Percentiles rank a stretch among this genome's conserved stretches.
These are phyloP conservation scores for Centaurea solstitialis DNA, from an alignment of 129 eudicot species.

Conservation along the genomic window DNA sequence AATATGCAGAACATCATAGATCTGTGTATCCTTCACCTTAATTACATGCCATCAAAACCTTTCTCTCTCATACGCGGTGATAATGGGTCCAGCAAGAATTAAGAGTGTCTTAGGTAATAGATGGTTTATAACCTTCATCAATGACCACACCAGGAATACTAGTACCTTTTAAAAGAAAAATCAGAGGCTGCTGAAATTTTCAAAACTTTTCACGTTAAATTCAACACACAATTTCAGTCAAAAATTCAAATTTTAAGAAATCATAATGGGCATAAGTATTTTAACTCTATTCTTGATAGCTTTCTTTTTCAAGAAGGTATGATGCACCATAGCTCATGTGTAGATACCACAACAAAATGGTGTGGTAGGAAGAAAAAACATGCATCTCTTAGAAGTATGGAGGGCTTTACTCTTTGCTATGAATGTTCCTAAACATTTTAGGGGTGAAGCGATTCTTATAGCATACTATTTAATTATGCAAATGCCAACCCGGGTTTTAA, in stretches of 20 bases:
- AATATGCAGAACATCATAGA: not conserved
- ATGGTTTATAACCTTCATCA: not conserved
- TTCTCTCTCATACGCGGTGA: not conserved
- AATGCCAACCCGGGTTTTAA: not conserved
- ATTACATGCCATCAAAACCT: not conserved
- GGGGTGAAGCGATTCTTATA: not conserved
- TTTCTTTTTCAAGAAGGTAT: not conserved
- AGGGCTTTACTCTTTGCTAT: not conserved
- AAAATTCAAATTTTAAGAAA: not conserved
- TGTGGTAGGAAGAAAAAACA: not conserved
- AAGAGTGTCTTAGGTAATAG: not conserved
- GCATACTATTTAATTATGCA: not conserved
- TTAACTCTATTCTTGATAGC: not conserved
- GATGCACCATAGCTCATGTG: not conserved
- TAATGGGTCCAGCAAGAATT: not conserved
- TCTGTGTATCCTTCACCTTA: not conserved
- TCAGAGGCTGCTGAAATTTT: not conserved
- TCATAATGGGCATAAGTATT: not conserved
- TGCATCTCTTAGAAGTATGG: not conserved
- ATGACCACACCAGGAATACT: not conserved
- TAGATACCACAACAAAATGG: not conserved
- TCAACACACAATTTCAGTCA: not conserved
- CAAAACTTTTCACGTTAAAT: not conserved
- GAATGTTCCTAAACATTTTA: not conserved
- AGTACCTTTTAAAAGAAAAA: not conserved